phyloP scores from a whole-genome alignment of 257 asterid species.

The Rubia yunnanensis region DNA sequence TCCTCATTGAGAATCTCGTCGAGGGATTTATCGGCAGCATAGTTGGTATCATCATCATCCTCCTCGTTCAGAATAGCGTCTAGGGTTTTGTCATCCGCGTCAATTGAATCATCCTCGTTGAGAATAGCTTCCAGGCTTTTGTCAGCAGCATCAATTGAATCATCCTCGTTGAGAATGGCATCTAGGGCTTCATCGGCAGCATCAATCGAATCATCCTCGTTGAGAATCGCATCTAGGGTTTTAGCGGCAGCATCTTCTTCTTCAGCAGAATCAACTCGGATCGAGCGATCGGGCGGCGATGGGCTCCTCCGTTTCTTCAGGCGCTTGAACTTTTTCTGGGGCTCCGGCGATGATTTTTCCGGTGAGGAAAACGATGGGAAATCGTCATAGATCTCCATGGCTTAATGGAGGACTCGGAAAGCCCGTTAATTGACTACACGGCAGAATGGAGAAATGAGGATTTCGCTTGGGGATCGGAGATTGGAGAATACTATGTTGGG shows the following conservation, averaged over 20 bases:
- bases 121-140: too few species aligned
- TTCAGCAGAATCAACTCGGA: constrained; percentile 26
- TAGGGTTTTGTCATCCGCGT: too few species aligned
- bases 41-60: neutral
- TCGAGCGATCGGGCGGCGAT: constrained; percentile 4
- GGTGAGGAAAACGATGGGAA: constrained; percentile 32
- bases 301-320: constrained; percentile 49
- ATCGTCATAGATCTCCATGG: constrained; percentile 82
- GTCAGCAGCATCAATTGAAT: neutral
- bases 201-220: constrained; percentile 19
- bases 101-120: too few species aligned
- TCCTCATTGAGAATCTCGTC: neutral
- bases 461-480: neutral
- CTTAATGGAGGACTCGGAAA: neutral
- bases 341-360: constrained; percentile 30
- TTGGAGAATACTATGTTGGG: neutral
- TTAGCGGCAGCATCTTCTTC: constrained; percentile 17
- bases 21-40: neutral
- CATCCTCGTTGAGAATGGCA: constrained; percentile 22
- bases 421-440: neutral
- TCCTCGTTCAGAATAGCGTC: too few species aligned
- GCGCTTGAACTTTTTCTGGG: constrained; percentile 53
- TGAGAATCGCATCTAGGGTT: constrained; percentile 10
- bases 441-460: neutral
- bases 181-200: neutral